Evolutionary conservation across 768 basidiomycete genomes (phyloP).

Genomic region (Termitomyces sp.): DNA sequence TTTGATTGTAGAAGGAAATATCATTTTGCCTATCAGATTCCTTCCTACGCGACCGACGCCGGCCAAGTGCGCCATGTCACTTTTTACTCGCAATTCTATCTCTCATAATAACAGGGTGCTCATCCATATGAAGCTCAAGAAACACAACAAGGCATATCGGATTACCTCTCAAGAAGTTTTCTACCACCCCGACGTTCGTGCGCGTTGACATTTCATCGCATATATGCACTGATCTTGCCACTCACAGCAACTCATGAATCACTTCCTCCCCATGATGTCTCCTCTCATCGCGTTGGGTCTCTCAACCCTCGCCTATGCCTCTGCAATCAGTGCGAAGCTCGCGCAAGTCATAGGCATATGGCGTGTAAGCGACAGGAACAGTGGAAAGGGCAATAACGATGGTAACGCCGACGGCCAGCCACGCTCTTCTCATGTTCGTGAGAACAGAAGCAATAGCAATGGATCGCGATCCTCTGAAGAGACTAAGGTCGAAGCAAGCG

Average conservation of each 20-base stretch:
- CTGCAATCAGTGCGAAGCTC: conserved; percentile 18
- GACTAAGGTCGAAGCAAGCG: not conserved
- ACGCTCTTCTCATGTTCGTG: not conserved
- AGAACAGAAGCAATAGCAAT: not conserved
- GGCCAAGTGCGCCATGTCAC: conserved; percentile 32
- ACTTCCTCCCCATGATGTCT: conserved; percentile 16
- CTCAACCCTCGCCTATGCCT: conserved; percentile 10
- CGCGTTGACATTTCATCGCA: not conserved
- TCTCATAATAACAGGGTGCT: conserved; percentile 30
- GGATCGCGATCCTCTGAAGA: not conserved
- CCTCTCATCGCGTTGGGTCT: conserved; percentile 15
- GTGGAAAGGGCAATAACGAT: not conserved
- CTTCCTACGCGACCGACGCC: conserved; percentile 37
- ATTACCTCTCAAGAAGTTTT: conserved; percentile 53
- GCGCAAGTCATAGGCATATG: conserved; percentile 25
- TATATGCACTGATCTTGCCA: conserved; percentile 2
- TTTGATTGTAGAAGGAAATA: conserved; percentile 46
- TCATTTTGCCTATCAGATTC: conserved; percentile 48
- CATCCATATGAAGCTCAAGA: conserved; percentile 44
- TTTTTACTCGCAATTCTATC: not conserved
- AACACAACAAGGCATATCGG: conserved; percentile 32
- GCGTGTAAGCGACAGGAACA: conserved; percentile 15
- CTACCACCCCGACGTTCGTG: conserved; percentile 23
- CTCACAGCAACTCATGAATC: conserved; percentile 17
- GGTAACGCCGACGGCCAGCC: not conserved